Conservation (phyloP, 2,329 filamentous ascomycete genomes). For the Fusarium longipes region DNA sequence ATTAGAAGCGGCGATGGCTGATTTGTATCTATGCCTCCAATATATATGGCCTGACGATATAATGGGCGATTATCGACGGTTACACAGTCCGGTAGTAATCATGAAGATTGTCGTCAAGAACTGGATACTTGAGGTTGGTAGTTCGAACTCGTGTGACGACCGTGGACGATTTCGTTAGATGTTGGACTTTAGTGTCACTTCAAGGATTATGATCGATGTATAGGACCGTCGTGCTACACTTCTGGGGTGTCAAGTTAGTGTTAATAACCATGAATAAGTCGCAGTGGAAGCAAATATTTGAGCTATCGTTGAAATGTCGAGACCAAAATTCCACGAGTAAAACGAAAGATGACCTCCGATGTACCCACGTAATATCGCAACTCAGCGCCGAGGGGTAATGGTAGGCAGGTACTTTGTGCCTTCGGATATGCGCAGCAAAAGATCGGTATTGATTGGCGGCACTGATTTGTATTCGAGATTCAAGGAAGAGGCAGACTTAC, state of each 20-base stretch:
- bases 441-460: constrained; percentile 26
- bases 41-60: neutral
- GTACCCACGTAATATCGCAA: constrained; percentile 10
- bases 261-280: neutral
- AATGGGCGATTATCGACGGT: constrained; percentile 7
- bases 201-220: neutral
- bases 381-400: constrained; percentile 4
- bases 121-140: neutral
- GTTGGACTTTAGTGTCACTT: neutral
- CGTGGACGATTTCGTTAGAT: neutral
- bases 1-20: constrained; percentile 3
- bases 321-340: neutral
- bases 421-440: constrained; percentile 18
- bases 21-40: neutral
- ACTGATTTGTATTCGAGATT: constrained; percentile 27
- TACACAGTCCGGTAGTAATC: neutral
- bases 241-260: constrained; percentile 22
- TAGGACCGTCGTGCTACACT: neutral
- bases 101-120: constrained; percentile 7
- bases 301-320: neutral
- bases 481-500: constrained; percentile 39
- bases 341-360: neutral
- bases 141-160: neutral
- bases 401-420: constrained; percentile 6
- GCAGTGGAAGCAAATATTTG: constrained; percentile 9